Evolutionary conservation across 164 flowering plant species (phyloP).

Genomic region (Tetrastigma voinierianum): DNA sequence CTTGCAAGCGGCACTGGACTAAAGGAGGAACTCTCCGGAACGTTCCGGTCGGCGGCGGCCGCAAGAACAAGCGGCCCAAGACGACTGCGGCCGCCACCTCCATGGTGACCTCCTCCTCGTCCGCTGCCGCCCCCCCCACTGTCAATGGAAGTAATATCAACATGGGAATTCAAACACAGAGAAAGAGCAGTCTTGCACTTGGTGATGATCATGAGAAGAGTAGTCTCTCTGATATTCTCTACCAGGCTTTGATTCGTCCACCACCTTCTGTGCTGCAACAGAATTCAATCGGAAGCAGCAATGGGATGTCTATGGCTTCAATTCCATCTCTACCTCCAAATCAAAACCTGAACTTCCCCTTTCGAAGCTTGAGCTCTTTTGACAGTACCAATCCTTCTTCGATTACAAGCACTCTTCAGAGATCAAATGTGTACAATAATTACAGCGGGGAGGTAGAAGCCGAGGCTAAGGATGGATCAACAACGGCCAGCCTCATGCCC

Average conservation of each 20-base stretch:
- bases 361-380: constrained; percentile 25
- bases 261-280: constrained; percentile 10
- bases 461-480: constrained; percentile 21
- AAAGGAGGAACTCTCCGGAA: constrained; percentile 79
- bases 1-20: constrained; percentile 87
- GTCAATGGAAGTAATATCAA: neutral
- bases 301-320: constrained; percentile 12
- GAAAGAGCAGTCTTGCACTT: constrained; percentile 9
- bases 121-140: neutral
- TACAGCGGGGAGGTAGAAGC: constrained; percentile 14
- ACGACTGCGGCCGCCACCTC: constrained; percentile 22
- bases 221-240: constrained; percentile 26
- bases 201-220: constrained; percentile 20
- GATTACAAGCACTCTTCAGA: constrained; percentile 15
- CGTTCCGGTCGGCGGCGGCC: constrained; percentile 81
- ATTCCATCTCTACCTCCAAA: constrained; percentile 13
- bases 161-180: constrained; percentile 8
- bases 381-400: constrained; percentile 27
- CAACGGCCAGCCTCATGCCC: constrained; percentile 15
- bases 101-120: neutral
- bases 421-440: constrained; percentile 24
- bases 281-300: constrained; percentile 4
- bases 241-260: constrained; percentile 22
- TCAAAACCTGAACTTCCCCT: constrained; percentile 15
- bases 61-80: constrained; percentile 65